phyloP scores from a whole-genome alignment of 2,329 filamentous ascomycete species.

The Alternaria novae-zelandiae region DNA sequence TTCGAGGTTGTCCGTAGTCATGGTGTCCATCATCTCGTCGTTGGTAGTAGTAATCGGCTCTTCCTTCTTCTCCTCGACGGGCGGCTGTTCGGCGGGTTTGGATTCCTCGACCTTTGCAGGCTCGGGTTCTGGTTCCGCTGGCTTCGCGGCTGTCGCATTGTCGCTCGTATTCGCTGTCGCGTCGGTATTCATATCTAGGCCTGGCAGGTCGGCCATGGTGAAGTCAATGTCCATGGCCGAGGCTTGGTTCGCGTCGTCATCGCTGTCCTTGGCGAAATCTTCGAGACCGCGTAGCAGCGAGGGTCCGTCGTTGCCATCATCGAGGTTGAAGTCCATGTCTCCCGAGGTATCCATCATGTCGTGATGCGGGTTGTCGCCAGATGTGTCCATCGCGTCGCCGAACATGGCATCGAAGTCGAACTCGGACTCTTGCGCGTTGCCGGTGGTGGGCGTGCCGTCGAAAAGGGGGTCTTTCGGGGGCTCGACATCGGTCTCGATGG shows the following conservation, averaged over 20 bases:
- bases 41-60: constrained; percentile 1
- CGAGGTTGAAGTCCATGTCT: constrained; percentile 43
- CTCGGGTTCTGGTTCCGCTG: constrained; percentile 4
- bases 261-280: constrained; percentile 42
- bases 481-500: constrained; percentile 23
- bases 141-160: constrained; percentile 7
- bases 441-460: constrained; percentile 37
- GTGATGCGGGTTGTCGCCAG: constrained; percentile 23
- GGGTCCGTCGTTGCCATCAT: constrained; percentile 34
- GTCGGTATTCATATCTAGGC: constrained; percentile 21
- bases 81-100: constrained; percentile 14
- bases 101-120: constrained; percentile 10
- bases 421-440: constrained; percentile 42
- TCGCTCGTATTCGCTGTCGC: background rate
- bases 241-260: constrained; percentile 22
- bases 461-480: constrained; percentile 37
- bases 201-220: constrained; percentile 40
- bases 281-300: constrained; percentile 46
- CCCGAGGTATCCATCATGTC: constrained; percentile 35
- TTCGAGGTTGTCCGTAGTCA: constrained; percentile 41
- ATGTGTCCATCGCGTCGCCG: constrained; percentile 37
- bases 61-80: constrained; percentile 8
- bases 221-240: constrained; percentile 39
- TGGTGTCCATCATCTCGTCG: constrained; percentile 37
- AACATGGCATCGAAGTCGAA: constrained; percentile 50